Evolutionary conservation across 805 yeast genomes (phyloP).

Genomic region (Jamesozyma hellenica): DNA sequence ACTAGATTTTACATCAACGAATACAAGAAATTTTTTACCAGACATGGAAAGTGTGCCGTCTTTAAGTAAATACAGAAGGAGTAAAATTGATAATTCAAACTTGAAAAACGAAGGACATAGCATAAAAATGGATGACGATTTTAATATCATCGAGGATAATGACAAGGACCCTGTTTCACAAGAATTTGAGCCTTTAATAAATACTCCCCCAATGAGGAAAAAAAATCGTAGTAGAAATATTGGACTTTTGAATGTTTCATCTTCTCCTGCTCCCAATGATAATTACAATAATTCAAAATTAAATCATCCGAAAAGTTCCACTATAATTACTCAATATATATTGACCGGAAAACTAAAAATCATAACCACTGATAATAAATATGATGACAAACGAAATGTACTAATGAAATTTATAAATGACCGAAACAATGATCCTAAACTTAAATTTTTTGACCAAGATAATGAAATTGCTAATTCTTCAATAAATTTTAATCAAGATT

Average conservation of each 20-base stretch:
- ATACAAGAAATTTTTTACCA: constrained; percentile 10
- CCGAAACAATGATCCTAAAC: constrained; percentile 7
- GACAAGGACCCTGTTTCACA: constrained; percentile 1
- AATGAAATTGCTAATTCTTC: constrained; percentile 9
- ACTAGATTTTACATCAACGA: neutral
- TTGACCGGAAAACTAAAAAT: constrained; percentile 9
- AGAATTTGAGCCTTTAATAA: constrained; percentile 6
- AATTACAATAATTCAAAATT: neutral
- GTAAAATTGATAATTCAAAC: no score
- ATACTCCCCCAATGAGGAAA: constrained; percentile 10
- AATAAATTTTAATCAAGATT: constrained; percentile 13
- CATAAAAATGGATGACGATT: neutral
- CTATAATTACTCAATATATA: constrained; percentile 1
- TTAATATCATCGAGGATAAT: neutral
- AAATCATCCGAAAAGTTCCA: neutral
- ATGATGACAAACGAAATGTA: constrained; percentile 5
- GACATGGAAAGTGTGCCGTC: neutral
- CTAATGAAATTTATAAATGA: constrained; percentile 10
- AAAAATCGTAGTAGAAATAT: neutral
- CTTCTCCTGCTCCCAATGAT: neutral
- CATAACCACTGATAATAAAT: constrained; percentile 2
- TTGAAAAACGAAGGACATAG: no score
- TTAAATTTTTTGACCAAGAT: constrained; percentile 10
- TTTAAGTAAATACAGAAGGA: neutral
- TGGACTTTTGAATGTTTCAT: constrained; percentile 13